These are phyloP conservation scores for Yarrowia galli DNA, from an alignment of 1,139 yeast genomes.

Conservation along the genomic window DNA sequence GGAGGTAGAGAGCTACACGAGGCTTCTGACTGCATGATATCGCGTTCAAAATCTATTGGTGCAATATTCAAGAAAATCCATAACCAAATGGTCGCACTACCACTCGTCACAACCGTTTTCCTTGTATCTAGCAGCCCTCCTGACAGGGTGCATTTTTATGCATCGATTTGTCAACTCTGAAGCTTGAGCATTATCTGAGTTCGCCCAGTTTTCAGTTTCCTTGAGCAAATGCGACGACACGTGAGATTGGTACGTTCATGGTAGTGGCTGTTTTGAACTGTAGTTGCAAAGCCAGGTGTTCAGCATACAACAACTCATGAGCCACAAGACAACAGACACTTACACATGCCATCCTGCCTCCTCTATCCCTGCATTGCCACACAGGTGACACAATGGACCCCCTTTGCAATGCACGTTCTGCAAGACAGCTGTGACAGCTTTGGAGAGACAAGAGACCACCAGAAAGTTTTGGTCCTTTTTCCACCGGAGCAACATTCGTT, in stretches of 20 bases:
- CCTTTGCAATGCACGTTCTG: neutral
- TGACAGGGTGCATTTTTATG: slow-evolving; percentile 16
- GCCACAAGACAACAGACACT: neutral
- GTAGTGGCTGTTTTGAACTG: neutral
- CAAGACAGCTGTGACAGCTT: neutral
- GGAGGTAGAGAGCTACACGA: too few relatives aligned
- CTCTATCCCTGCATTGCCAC: slow-evolving; percentile 2
- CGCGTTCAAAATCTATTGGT: neutral
- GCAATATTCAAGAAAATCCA: neutral
- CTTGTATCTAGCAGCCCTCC: slow-evolving; percentile 8
- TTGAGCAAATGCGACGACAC: neutral
- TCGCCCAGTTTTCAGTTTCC: neutral
- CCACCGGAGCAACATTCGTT: slow-evolving; percentile 16
- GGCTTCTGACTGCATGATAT: too few relatives aligned
- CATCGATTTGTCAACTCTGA: neutral
- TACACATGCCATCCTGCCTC: neutral
- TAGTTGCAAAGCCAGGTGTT: neutral
- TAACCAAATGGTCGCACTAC: neutral
- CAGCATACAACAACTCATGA: neutral
- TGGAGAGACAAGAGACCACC: too few relatives aligned
- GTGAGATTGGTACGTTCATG: neutral
- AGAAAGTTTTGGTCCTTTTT: neutral
- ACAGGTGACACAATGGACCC: neutral
- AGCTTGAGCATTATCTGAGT: slow-evolving; percentile 7
- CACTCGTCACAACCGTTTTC: neutral